A percentile compares a stretch with the other conserved stretches of the same genome.
These are phyloP conservation scores for Thielaviopsis punctulata DNA, from an alignment of 2,329 filamentous ascomycete genomes.

Conservation along the genomic window DNA sequence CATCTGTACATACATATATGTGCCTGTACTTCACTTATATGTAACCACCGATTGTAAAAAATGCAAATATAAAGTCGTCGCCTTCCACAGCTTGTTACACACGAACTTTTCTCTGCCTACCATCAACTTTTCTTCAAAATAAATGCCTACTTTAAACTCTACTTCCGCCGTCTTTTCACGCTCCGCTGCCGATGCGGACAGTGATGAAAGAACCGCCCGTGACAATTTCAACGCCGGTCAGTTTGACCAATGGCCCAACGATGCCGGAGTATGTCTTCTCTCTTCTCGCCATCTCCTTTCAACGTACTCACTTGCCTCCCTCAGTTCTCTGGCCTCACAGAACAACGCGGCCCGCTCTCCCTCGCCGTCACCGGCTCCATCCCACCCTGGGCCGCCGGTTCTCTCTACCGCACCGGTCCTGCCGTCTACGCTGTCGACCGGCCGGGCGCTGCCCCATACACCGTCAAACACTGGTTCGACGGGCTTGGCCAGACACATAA, in stretches of 20 bases:
- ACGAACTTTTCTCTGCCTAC: too few species aligned
- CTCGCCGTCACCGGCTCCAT: conserved; percentile 48
- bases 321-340: conserved; percentile 50
- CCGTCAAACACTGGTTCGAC: conserved; percentile 65
- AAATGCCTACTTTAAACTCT: not conserved
- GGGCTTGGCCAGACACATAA: conserved; percentile 54
- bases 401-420: conserved; percentile 58
- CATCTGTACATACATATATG: too few species aligned
- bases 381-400: conserved; percentile 52
- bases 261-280: conserved; percentile 24
- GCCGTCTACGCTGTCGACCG: conserved; percentile 43
- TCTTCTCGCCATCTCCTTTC: not conserved
- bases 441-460: conserved; percentile 22
- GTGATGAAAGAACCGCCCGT: not conserved
- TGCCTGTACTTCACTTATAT: too few species aligned
- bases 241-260: conserved; percentile 30
- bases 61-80: too few species aligned
- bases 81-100: too few species aligned
- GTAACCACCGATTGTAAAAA: too few species aligned
- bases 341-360: conserved; percentile 47
- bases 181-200: not conserved
- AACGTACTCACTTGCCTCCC: not conserved
- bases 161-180: not conserved
- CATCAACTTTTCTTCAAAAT: too few species aligned
- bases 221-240: not conserved